These are phyloP conservation scores for Boletales sp. DNA, from an alignment of 768 basidiomycete genomes.

Conservation along the genomic window DNA sequence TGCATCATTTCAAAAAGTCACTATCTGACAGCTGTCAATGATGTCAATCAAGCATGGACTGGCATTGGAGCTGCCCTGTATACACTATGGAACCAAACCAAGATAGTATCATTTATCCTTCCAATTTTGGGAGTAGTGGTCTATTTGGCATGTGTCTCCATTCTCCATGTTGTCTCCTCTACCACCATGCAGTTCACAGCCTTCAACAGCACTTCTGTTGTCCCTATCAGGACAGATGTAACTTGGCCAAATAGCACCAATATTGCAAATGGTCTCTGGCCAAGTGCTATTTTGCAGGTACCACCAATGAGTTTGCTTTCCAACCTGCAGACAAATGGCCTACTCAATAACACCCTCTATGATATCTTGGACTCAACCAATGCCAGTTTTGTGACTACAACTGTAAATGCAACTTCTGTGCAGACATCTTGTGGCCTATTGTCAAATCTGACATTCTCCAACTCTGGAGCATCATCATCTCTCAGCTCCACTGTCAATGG, in stretches of 20 bases:
- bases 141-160: constrained; percentile 19
- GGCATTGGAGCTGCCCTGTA: constrained; percentile 18
- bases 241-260: constrained; percentile 6
- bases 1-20: constrained; percentile 1
- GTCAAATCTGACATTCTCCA: constrained; percentile 2
- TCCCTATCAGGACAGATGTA: background rate
- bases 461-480: too few species aligned
- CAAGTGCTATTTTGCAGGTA: background rate
- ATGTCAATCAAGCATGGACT: constrained; percentile 17
- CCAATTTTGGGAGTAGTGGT: constrained; percentile 8
- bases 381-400: background rate
- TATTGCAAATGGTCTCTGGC: background rate
- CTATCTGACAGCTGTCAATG: constrained; percentile 18
- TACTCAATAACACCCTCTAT: constrained; percentile 13
- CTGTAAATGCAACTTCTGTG: constrained; percentile 13
- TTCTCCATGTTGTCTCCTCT: constrained; percentile 18
- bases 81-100: constrained; percentile 14
- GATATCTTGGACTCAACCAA: background rate
- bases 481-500: background rate
- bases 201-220: constrained; percentile 3
- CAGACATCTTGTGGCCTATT: constrained; percentile 7
- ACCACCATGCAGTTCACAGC: constrained; percentile 18
- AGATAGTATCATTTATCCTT: constrained; percentile 7
- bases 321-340: constrained; percentile 2
- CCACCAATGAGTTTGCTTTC: background rate